A percentile compares a stretch with the other conserved stretches of the same genome.
Conservation (phyloP, 1,284 basidiomycete species). For the Xanthoconium separans region DNA sequence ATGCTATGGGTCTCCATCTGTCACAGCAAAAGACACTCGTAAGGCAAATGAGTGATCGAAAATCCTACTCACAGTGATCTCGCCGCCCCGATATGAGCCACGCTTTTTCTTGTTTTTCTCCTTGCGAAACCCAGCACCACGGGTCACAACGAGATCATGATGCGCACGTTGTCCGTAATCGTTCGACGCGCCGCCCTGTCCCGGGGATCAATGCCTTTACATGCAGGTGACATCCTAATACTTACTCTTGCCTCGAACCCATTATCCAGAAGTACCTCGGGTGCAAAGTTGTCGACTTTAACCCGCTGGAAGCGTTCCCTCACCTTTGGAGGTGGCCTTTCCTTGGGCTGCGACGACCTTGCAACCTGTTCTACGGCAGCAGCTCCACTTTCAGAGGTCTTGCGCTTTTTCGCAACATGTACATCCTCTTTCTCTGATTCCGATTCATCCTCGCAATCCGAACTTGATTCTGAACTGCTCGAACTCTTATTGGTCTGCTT, state of each 20-base stretch:
- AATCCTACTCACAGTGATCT: constrained; percentile 72
- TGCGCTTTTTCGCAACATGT: constrained; percentile 57
- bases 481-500: constrained; percentile 4
- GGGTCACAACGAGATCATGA: constrained; percentile 87
- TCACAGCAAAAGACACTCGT: constrained; percentile 10
- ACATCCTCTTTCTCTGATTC: constrained; percentile 10
- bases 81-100: constrained; percentile 88
- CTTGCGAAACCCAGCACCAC: constrained; percentile 94
- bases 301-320: constrained; percentile 81
- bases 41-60: constrained; percentile 1
- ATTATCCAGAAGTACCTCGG: constrained; percentile 74
- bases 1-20: constrained; percentile 83
- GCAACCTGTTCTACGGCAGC: constrained; percentile 36
- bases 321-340: constrained; percentile 40
- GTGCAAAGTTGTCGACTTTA: constrained; percentile 64
- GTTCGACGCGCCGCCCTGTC: constrained; percentile 44
- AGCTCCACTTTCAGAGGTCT: constrained; percentile 47
- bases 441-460: constrained; percentile 25
- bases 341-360: constrained; percentile 22
- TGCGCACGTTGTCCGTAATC: constrained; percentile 91
- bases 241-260: constrained; percentile 78
- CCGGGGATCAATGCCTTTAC: neutral
- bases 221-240: constrained; percentile 20
- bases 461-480: constrained; percentile 23
- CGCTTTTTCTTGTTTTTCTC: constrained; percentile 99